Percentiles rank a stretch among this genome's conserved stretches.
Evolutionary conservation across 2,329 filamentous ascomycete genomes (phyloP).

Genomic region (Aspergillus costaricaensis): DNA sequence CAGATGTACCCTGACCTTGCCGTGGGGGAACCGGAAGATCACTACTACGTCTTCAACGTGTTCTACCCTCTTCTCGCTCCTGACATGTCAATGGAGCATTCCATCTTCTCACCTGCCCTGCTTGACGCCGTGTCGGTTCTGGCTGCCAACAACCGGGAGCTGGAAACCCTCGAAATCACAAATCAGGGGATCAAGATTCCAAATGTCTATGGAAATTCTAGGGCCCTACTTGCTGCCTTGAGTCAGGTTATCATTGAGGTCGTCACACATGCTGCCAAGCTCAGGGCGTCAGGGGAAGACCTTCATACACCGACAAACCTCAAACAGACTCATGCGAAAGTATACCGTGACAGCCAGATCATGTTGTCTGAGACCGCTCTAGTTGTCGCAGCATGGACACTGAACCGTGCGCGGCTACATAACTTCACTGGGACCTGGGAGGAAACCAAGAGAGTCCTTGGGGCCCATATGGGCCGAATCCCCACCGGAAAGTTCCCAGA

Average conservation of each 20-base stretch:
- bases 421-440: slow-evolving; percentile 27
- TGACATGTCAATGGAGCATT: slow-evolving; percentile 39
- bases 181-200: slow-evolving; percentile 34
- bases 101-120: slow-evolving; percentile 47
- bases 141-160: slow-evolving; percentile 45
- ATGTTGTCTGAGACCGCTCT: slow-evolving; percentile 42
- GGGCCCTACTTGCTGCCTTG: slow-evolving; percentile 41
- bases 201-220: slow-evolving; percentile 37
- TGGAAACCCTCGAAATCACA: slow-evolving; percentile 37
- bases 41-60: slow-evolving; percentile 49
- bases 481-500: slow-evolving; percentile 32
- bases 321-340: slow-evolving; percentile 45
- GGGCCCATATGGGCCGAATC: slow-evolving; percentile 34
- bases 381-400: slow-evolving; percentile 42
- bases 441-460: slow-evolving; percentile 31
- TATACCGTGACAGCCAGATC: slow-evolving; percentile 47
- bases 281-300: slow-evolving; percentile 33
- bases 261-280: slow-evolving; percentile 39
- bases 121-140: slow-evolving; percentile 46
- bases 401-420: slow-evolving; percentile 37
- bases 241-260: slow-evolving; percentile 47
- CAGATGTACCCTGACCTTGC: slow-evolving; percentile 36
- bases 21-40: slow-evolving; percentile 32
- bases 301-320: slow-evolving; percentile 36
- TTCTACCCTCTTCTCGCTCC: slow-evolving; percentile 44